Conservation (phyloP, 371 early-diverging fungal genomes). For the Blyttiomyces sp. region DNA sequence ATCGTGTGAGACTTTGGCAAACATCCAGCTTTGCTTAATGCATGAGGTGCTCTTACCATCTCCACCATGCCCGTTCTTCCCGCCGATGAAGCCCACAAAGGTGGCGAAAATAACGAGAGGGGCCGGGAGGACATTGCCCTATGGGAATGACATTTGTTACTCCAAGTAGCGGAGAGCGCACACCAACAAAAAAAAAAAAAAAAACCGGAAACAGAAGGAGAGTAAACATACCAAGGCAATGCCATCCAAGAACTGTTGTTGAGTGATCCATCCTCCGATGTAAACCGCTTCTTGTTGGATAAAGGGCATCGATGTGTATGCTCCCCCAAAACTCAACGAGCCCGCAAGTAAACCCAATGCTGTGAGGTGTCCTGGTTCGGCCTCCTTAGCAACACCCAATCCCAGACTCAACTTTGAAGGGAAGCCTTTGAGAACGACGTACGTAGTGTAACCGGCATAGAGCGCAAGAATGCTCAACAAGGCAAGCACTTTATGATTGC, state of each 20-base stretch:
- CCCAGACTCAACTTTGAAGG: slow-evolving; percentile 34
- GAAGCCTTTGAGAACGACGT: slow-evolving; percentile 37
- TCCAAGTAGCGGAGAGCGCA: neutral
- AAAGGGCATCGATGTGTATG: slow-evolving; percentile 48
- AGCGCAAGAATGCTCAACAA: slow-evolving; percentile 13
- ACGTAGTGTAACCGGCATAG: slow-evolving; percentile 23
- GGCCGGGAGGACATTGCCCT: slow-evolving; percentile 42
- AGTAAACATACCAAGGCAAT: slow-evolving; percentile 45
- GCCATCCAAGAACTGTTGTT: slow-evolving; percentile 40
- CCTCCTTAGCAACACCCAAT: slow-evolving; percentile 29
- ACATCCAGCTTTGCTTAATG: no score
- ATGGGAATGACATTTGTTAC: neutral
- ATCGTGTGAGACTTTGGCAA: neutral
- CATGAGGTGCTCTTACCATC: neutral
- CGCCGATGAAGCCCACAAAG: slow-evolving; percentile 45
- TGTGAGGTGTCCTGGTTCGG: slow-evolving; percentile 35
- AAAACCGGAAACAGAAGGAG: no score
- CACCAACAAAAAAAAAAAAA: no score
- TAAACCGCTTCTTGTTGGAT: slow-evolving; percentile 44
- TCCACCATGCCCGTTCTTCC: slow-evolving; percentile 16
- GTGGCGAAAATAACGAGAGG: slow-evolving; percentile 48
- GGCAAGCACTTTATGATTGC: slow-evolving; percentile 17
- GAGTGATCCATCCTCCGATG: slow-evolving; percentile 44
- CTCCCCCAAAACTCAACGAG: slow-evolving; percentile 44
- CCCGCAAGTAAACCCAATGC: slow-evolving; percentile 43